Evolutionary conservation across 768 basidiomycete species (phyloP), one percentile per base, ranked within the genome.

Genomic region (Leccinum rimulosum): DNA sequence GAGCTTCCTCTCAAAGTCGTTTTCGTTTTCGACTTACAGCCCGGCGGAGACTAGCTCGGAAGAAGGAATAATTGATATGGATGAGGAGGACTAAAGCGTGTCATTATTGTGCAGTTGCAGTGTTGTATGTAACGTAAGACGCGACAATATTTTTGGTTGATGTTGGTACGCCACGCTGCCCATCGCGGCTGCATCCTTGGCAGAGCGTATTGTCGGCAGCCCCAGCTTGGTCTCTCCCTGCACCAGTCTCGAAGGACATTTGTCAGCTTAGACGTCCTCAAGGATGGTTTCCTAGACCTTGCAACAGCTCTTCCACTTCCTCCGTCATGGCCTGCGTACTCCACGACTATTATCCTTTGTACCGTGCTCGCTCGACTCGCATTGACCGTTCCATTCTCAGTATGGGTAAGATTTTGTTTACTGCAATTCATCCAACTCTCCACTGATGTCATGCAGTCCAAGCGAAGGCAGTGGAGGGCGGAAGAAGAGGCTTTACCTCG

Each of bases 11-110:
- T 86, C 91, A 5, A 88, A 84, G 52, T 82, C 88, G 6, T 89
- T 93, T 64, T 81, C 84, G 6, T 98, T 98, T 78, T 93, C 90
- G 11, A 91, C 93, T 3, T 99, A 95, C 66, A 91, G 88, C 58
- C 95, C 95, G 12, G 84, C 91, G 2, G 88, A 88, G 59, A 75
- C 84, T 45, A 88, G 91, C 68, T 95, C 95, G 0, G 91, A 94
- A 70, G 88, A 91, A 76, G 92, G 80, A 59, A 61, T 77, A n/a
- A 67, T 81, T 51, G 74, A 79, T 12, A 68, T 78, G 68, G 76
- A 77, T 33, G 28, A 22, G n/a, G 75, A 76, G 38, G 76, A 79
- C 19, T 75, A 62, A 68, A 38, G n/a, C 31, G 5, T 4, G 25
- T 45, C 11, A 12, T 30, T n/a, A 27, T 6, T 30, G 25, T 27